These are phyloP conservation scores for Fomitopsis serialis DNA, from an alignment of 768 basidiomycete genomes.

Conservation along the genomic window DNA sequence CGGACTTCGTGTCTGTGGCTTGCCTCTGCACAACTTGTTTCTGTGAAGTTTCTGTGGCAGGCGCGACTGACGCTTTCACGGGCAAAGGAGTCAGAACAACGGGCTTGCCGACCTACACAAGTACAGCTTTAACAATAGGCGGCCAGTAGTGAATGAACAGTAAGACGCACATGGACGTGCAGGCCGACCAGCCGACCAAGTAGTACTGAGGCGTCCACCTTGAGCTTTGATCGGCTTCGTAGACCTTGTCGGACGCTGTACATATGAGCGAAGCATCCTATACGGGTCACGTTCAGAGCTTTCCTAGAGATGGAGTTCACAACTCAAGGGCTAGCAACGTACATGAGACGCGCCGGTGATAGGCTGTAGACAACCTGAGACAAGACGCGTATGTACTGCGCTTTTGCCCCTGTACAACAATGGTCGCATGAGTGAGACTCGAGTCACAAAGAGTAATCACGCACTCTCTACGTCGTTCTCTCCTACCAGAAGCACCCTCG, in stretches of 20 bases:
- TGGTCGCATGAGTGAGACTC: too few relatives aligned
- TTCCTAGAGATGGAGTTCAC: too few relatives aligned
- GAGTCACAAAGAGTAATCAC: slow-evolving; percentile 17
- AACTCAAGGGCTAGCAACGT: too few relatives aligned
- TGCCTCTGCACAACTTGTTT: too few relatives aligned
- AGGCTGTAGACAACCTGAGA: slow-evolving; percentile 68
- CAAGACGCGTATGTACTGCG: slow-evolving; percentile 45
- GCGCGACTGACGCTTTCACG: slow-evolving; percentile 7
- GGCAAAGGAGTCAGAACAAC: slow-evolving; percentile 9
- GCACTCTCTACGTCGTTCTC: slow-evolving; percentile 63
- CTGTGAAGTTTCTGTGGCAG: slow-evolving; percentile 2
- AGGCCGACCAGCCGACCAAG: slow-evolving; percentile 24
- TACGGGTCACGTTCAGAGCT: too few relatives aligned
- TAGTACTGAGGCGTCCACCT: slow-evolving; percentile 10
- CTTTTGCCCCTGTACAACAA: slow-evolving; percentile 45
- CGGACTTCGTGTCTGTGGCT: background rate
- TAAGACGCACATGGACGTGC: slow-evolving; percentile 23
- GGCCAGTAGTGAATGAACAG: background rate
- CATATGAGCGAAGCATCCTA: slow-evolving; percentile 44
- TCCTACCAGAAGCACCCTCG: slow-evolving; percentile 51
- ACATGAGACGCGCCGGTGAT: slow-evolving; percentile 54
- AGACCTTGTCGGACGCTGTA: slow-evolving; percentile 26
- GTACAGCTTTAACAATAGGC: background rate
- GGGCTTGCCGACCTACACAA: slow-evolving; percentile 15
- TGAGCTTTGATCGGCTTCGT: slow-evolving; percentile 25